Evolutionary conservation across 2,329 filamentous ascomycete genomes (phyloP).

Genomic region (Aspergillus candidus): DNA sequence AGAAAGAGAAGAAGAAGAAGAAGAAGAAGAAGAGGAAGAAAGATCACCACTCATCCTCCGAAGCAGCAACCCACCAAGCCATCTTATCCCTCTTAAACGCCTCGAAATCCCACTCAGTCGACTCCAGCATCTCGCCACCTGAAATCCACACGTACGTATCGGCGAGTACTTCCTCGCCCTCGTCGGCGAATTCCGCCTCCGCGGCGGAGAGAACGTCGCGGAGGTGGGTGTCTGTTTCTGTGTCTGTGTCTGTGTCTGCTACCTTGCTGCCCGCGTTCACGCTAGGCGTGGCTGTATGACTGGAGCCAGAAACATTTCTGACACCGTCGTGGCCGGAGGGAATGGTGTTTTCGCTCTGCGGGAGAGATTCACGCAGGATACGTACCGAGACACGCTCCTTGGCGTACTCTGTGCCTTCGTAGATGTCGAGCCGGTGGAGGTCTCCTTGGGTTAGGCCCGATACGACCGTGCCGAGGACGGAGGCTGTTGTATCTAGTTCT

Average conservation of each 20-base stretch:
- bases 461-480: constrained; percentile 69
- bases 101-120: constrained; percentile 79
- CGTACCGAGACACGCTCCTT: constrained; percentile 46
- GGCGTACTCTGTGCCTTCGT: constrained; percentile 72
- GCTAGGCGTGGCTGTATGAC: too few relatives aligned
- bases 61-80: constrained; percentile 50
- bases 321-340: too few relatives aligned
- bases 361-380: constrained; percentile 27
- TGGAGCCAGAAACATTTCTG: too few relatives aligned
- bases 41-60: constrained; percentile 38
- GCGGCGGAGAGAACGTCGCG: constrained; percentile 40
- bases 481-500: constrained; percentile 22
- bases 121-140: constrained; percentile 52
- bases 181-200: constrained; percentile 49
- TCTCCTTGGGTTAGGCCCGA: constrained; percentile 73
- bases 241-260: neutral
- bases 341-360: constrained; percentile 10
- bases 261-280: neutral
- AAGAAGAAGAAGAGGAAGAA: neutral
- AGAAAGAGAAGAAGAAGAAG: too few relatives aligned
- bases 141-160: constrained; percentile 61
- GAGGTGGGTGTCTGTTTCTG: constrained; percentile 27
- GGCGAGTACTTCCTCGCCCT: constrained; percentile 44
- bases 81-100: constrained; percentile 74
- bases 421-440: constrained; percentile 67